These are phyloP conservation scores for Oryza meridionalis DNA, from an alignment of 176 grass and related monocot genomes.

Conservation along the genomic window DNA sequence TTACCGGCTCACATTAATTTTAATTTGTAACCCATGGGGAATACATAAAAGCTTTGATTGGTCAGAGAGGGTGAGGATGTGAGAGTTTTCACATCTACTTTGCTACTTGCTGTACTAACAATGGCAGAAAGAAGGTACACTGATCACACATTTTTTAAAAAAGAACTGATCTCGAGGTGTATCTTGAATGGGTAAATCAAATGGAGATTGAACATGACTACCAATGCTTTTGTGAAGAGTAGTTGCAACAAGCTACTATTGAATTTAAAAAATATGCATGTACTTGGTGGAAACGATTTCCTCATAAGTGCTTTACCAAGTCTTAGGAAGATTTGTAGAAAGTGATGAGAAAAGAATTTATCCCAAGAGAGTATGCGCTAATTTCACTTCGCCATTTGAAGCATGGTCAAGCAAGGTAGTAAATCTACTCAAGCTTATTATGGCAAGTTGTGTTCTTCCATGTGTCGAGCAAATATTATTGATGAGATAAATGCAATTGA, in stretches of 20 bases:
- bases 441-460: neutral
- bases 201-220: neutral
- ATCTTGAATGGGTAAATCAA: neutral
- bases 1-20: too few relatives aligned
- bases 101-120: too few relatives aligned
- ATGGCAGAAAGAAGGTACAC: neutral
- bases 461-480: neutral
- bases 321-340: neutral
- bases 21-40: too few relatives aligned
- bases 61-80: too few relatives aligned
- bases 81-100: too few relatives aligned
- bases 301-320: neutral
- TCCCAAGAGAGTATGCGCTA: neutral
- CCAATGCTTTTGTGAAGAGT: neutral
- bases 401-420: neutral
- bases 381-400: neutral
- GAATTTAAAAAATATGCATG: slow-evolving; percentile 1
- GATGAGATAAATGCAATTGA: neutral
- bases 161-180: neutral
- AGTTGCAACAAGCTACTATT: neutral
- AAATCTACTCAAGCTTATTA: neutral
- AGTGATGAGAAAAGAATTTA: neutral
- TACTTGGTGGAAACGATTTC: neutral
- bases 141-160: neutral
- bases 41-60: too few relatives aligned